Evolutionary conservation across 345 rosid species (phyloP), one percentile per base, ranked within the genome.

Genomic region (Citrus medica): DNA sequence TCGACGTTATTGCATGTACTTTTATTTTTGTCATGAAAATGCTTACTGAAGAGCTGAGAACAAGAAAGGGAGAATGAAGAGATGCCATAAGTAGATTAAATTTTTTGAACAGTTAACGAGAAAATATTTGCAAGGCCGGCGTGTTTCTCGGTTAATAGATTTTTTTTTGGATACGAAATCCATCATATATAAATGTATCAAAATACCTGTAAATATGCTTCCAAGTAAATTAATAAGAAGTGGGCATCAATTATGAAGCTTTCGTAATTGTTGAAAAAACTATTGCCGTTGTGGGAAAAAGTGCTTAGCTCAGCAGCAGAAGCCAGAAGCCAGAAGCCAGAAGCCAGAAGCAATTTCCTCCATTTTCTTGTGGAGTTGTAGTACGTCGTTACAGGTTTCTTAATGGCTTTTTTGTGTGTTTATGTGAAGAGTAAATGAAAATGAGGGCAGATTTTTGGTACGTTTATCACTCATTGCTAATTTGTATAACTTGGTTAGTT

Each of bases 181-280:
- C 56, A 16, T 51, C 56, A 51, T 51, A 5, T 42, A 4, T 22
- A 25, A 37, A 4, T 37, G 14, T 6, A 40, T 42, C 72, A 69
- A 27, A 6, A 65, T 65, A 19, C 6, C 42, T 58, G n/a, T n/a
- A 65, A 33, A 65, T 32, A 33, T 65, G 69, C 33, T 32, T 13
- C 22, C 35, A 32, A 65, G 8, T 65, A 38, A 12, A 33, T 13
- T 10, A 58, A 42, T 42, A 42, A 2, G 14, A 62, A 21, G 7
- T 9, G 10, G 21, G 60, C 32, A 70, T 70, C 19, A 46, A 70
- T 48, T 17, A 70, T 25, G 59, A 53, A 38, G 22, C 61, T 65
- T 75, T 75, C 22, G 28, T 6, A 51, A 25, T 28, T 51, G 78
- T 64, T 75, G 78, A 75, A 75, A 37, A 64, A 27, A 28, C 46